Base-by-base conservation (phyloP, 2,329 filamentous ascomycete genomes). In the Botrytis fragariae region DNA sequence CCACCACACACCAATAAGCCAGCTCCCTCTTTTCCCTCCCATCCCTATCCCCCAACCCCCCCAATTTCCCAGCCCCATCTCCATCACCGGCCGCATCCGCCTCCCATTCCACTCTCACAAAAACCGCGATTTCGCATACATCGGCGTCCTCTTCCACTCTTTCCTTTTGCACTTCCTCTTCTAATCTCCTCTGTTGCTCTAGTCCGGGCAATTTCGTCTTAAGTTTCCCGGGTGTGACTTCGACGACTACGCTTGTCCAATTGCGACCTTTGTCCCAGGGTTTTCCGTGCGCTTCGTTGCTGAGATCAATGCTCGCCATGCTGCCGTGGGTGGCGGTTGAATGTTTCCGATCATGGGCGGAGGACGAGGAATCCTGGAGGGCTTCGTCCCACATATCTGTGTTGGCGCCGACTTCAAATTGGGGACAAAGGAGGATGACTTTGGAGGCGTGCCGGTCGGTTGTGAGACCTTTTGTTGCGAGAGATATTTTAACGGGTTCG, bases 331-430 rank as follows among this genome's bases (percentile, higher is more conserved):
- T 63, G 4, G 68, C 51, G 42, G 54, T 61, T 32, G 68, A 70
- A 14, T 44, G 68, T 63, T 70, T 70, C 7, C 51, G 51, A 16
- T 60, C 51, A 9, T 60, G 48, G n/a, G 48, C 14, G 4, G 54
- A 45, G 5, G 54, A 44, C 5, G 71, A 72, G 65, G 61, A 59
- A n/a, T 69, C 64, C 44, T 70, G 64, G 1, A 73, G 59, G 16
- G 95, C 95, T 80, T 98, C 96, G 78, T 98, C 95, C 92, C 92
- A 93, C 82, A 97, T 89, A 78, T 95, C 92, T n/a, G 93, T 96
- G 82, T 97, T 98, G 74, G 95, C 93, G 75, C 95, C 95, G 62
- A 99, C 91, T 67, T 96, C 93, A 81, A 99, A 98, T 78, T 97
- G 91, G 0, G 96, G 96, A 79, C 95, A 99, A 1, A 99, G 87